Percentiles rank a stretch among this genome's conserved stretches.
Conservation (phyloP, 495 filamentous ascomycete genomes). For the Aspergillus coremiiformis region DNA sequence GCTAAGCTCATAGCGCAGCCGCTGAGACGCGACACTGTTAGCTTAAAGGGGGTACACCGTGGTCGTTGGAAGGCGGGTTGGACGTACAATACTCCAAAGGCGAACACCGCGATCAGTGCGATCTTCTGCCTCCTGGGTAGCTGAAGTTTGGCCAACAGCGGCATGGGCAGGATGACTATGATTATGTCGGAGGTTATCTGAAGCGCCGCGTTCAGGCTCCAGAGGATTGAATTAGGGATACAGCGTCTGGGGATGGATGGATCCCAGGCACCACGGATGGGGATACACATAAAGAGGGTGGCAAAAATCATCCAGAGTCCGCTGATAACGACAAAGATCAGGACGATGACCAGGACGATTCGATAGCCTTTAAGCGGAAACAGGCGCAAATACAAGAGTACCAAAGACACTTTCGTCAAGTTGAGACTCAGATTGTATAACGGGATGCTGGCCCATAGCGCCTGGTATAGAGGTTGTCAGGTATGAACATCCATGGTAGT, state of each 20-base stretch:
- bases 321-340: conserved; percentile 26
- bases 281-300: conserved; percentile 34
- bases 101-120: conserved; percentile 37
- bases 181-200: conserved; percentile 43
- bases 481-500: neutral
- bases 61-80: neutral
- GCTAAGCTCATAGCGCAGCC: conserved; percentile 31
- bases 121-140: conserved; percentile 36
- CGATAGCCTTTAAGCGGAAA: conserved; percentile 27
- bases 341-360: conserved; percentile 21
- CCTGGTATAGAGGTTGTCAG: conserved; percentile 12
- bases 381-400: conserved; percentile 34
- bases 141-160: conserved; percentile 30
- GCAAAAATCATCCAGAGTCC: conserved; percentile 35
- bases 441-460: conserved; percentile 30
- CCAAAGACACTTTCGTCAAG: conserved; percentile 39
- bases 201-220: conserved; percentile 37
- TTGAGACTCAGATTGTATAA: conserved; percentile 39
- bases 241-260: conserved; percentile 14
- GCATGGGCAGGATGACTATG: conserved; percentile 43
- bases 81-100: conserved; percentile 44
- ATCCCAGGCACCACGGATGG: conserved; percentile 27
- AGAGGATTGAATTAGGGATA: conserved; percentile 26
- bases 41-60: neutral
- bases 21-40: conserved; percentile 16